These are phyloP conservation scores for Colletotrichum sp. DNA, from an alignment of 2,329 filamentous ascomycete genomes.

Conservation along the genomic window DNA sequence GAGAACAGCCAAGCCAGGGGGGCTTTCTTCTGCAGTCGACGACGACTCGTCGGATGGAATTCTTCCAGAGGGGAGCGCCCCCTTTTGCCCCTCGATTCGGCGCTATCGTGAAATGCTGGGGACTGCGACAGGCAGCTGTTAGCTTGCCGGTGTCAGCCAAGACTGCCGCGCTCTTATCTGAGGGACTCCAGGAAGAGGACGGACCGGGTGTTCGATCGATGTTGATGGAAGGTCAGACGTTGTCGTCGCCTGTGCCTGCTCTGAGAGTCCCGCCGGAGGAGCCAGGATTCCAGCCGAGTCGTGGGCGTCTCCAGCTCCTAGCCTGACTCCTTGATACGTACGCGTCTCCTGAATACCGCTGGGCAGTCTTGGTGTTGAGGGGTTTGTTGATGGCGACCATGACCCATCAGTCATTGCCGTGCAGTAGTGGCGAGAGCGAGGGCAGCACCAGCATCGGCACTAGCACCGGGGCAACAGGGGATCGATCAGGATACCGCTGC, in stretches of 20 bases:
- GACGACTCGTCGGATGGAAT: not conserved
- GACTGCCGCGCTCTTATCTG: not conserved
- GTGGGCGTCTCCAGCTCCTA: not conserved
- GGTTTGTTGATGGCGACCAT: not conserved
- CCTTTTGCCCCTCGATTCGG: not conserved
- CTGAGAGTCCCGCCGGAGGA: not conserved
- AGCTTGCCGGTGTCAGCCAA: slow-evolving; percentile 4
- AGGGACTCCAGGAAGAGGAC: not conserved
- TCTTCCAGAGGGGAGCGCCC: not conserved
- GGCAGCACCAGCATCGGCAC: not conserved
- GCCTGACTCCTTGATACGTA: not conserved
- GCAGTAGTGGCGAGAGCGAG: not conserved
- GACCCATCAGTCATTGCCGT: not conserved
- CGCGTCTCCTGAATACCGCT: not conserved
- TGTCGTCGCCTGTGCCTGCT: not conserved
- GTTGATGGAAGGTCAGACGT: not conserved
- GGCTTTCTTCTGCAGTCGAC: not conserved
- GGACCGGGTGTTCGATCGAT: not conserved
- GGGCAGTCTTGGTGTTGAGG: not conserved
- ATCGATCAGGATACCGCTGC: not conserved
- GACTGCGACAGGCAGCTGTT: not conserved
- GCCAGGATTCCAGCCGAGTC: not conserved
- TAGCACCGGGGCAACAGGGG: not conserved
- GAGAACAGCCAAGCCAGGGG: not conserved
- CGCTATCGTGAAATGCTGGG: not conserved